A percentile compares a stretch with the other conserved stretches of the same genome.
Conservation (phyloP, 768 basidiomycete genomes). For the Trametes villosa region DNA sequence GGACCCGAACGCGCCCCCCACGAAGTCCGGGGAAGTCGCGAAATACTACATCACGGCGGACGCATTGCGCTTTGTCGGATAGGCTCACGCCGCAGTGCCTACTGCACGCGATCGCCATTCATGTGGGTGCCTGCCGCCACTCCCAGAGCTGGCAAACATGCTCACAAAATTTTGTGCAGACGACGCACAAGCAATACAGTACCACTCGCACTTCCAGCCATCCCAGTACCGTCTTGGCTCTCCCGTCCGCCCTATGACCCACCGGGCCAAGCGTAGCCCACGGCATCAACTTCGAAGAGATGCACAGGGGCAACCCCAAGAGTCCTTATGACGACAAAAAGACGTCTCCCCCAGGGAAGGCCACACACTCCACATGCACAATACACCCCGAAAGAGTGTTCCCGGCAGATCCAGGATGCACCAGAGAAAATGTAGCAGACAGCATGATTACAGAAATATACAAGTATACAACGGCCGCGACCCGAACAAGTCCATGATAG, state of each 20-base stretch:
- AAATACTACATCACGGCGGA: conserved; percentile 85
- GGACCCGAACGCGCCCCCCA: conserved; percentile 65
- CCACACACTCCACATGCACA: neutral
- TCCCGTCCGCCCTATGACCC: neutral
- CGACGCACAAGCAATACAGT: neutral
- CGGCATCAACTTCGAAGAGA: neutral
- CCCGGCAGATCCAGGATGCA: neutral
- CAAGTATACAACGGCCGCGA: conserved; percentile 16
- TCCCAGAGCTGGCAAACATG: conserved; percentile 12
- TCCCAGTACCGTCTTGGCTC: neutral
- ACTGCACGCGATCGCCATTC: neutral
- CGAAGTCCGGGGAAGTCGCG: conserved; percentile 71
- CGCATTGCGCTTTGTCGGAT: conserved; percentile 83
- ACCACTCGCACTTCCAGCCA: neutral
- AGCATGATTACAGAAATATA: conserved; percentile 24
- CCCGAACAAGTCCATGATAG: conserved; percentile 11
- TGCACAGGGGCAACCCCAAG: neutral
- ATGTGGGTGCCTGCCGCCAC: neutral
- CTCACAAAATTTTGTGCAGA: conserved; percentile 8
- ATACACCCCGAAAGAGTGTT: no score
- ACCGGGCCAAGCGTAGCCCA: neutral
- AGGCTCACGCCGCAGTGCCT: conserved; percentile 11
- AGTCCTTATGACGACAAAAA: neutral
- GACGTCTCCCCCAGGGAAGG: neutral
- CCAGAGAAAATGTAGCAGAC: conserved; percentile 9